Base-by-base conservation (phyloP, 2,329 filamentous ascomycete species). In the Tetracladium maxilliforme region DNA sequence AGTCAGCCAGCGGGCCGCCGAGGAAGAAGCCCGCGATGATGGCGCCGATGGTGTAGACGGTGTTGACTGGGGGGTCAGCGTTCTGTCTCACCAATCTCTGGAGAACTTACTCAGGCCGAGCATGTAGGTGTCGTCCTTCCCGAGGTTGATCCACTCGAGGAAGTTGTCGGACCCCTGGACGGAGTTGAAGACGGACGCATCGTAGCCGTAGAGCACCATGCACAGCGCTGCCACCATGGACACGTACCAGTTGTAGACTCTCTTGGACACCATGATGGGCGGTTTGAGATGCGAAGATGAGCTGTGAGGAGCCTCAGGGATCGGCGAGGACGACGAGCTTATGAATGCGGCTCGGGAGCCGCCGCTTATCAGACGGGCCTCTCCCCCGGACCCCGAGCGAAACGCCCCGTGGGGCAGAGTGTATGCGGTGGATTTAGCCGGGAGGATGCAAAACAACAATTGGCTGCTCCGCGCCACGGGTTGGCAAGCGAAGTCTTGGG, bases 201-300 rank as follows among this genome's bases (percentile, higher is more conserved):
- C 75, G 43, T 80, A 80, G 29, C 75, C 75, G 43, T 79, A 80
- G 22, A 81, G 58, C 13, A 79, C 71, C 75, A 80, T 80, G 46
- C 71, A 79, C 45, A 71, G 70, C 40, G 75, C 73, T 29, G 74
- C 74, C 35, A 79, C 68, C 25, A 77, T 55, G 31, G 70, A 73
- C 35, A 76, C 69, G 52, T 73, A 78, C 70, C 69, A 19, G 18
- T 19, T 19, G 18, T 19, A 19, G 18, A 19, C 9, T 19, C 18
- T 19, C 18, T 8, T 19, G 9, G 8, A 9, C 11, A 9, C 18
- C 18, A n/a, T n/a, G n/a, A 19, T 19, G 9, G 18, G 9, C 18
- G 11, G 8, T n/a, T 19, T 19, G 18, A 19, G 9, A 19, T 8
- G 18, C 8, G 18, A 8, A 9, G 11, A 9, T 19, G 18, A 19